Percentiles rank a stretch among this genome's conserved stretches.
phyloP scores from a whole-genome alignment of 768 basidiomycete species.

The Russula brevipes region DNA sequence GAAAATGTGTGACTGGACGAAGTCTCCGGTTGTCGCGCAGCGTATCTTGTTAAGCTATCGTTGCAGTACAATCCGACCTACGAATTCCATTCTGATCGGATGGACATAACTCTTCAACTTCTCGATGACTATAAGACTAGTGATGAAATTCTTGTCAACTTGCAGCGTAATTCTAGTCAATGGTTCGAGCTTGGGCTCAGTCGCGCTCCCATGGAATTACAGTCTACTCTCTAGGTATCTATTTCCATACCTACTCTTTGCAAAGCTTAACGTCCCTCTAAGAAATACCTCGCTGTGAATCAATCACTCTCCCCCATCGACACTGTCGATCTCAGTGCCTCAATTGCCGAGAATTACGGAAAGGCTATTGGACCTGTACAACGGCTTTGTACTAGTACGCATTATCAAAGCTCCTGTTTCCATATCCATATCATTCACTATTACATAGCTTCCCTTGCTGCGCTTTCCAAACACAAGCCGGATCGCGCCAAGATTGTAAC shows the following conservation, averaged over 20 bases:
- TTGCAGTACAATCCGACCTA: conserved; percentile 81
- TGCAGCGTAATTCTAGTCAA: conserved; percentile 65
- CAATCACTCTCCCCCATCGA: conserved; percentile 65
- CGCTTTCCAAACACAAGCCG: conserved; percentile 57
- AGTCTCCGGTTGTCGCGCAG: conserved; percentile 28
- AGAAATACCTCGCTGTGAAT: conserved; percentile 86
- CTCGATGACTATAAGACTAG: no score
- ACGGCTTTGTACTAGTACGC: conserved; percentile 56
- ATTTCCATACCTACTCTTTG: background rate
- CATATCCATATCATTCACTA: background rate
- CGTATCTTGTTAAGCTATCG: background rate
- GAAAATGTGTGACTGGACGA: conserved; percentile 73
- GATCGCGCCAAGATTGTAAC: conserved; percentile 80
- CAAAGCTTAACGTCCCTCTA: conserved; percentile 1
- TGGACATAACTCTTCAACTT: no score
- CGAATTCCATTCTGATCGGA: no score
- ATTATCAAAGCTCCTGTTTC: background rate
- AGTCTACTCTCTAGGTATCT: conserved; percentile 83
- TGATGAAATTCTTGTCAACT: no score
- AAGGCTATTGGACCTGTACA: conserved; percentile 75
- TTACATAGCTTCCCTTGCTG: conserved; percentile 47
- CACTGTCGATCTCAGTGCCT: conserved; percentile 84
- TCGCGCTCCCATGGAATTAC: conserved; percentile 87
- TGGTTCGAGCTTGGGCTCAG: conserved; percentile 89
- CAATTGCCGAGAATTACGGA: conserved; percentile 80